phyloP scores from a whole-genome alignment of 2,329 filamentous ascomycete genomes.

The Ophiostoma montium region DNA sequence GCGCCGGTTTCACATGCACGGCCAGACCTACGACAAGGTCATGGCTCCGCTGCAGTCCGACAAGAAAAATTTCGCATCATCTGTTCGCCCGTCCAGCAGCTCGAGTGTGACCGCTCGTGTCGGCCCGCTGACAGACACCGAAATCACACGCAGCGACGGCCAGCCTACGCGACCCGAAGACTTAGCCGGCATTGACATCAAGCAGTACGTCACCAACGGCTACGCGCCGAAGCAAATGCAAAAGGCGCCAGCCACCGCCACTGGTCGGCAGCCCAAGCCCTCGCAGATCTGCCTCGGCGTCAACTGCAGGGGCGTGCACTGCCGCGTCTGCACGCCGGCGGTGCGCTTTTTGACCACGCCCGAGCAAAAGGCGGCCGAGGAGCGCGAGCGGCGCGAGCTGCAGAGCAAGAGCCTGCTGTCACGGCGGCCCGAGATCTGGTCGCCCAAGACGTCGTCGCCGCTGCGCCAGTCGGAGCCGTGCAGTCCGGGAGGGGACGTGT shows the following conservation, averaged over 20 bases:
- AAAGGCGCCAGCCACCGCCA: neutral
- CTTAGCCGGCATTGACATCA: too few relatives aligned
- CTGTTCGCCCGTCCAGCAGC: neutral
- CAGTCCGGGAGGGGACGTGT: neutral
- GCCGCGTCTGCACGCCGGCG: neutral
- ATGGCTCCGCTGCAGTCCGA: neutral
- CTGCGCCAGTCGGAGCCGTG: constrained; percentile 3
- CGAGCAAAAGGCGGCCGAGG: neutral
- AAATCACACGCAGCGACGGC: neutral
- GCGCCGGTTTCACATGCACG: constrained; percentile 3
- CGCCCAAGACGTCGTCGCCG: constrained; percentile 2
- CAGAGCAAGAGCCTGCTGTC: neutral
- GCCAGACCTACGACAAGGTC: constrained; percentile 1
- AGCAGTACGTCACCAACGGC: too few relatives aligned
- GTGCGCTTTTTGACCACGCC: neutral
- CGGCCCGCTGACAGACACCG: neutral
- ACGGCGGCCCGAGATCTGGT: neutral
- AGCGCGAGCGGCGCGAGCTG: neutral
- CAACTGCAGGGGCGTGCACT: neutral
- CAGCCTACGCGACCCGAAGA: neutral
- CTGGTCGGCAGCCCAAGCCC: neutral
- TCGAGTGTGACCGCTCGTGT: neutral
- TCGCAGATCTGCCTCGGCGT: neutral
- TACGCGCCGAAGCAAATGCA: too few relatives aligned
- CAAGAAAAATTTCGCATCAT: neutral